A percentile compares a stretch with the other conserved stretches of the same genome.
These are phyloP conservation scores for Zygosaccharomyces rouxii DNA, from an alignment of 805 yeast genomes.

Conservation along the genomic window DNA sequence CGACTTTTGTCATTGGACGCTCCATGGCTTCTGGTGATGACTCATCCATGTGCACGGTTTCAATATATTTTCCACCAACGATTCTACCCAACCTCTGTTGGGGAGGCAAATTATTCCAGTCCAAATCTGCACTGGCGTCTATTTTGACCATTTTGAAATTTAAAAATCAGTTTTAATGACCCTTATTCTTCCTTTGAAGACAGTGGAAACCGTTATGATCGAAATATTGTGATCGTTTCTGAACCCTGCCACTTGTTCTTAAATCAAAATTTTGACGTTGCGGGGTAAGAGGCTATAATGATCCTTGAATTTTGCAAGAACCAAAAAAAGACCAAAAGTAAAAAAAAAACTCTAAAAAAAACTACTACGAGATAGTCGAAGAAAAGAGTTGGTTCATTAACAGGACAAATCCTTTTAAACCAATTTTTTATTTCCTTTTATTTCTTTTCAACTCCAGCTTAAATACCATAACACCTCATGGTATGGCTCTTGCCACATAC, in stretches of 20 bases:
- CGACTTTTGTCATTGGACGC: conserved; percentile 1
- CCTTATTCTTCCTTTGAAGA: neutral
- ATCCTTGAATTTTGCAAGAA: neutral
- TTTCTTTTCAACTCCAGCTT: neutral
- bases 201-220: neutral
- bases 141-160: conserved; percentile 1
- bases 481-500: neutral
- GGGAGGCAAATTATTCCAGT: conserved; percentile 4
- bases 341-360: neutral
- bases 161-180: neutral
- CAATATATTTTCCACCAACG: conserved; percentile 2
- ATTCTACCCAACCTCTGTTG: conserved; percentile 4
- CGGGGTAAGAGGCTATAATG: neutral
- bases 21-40: neutral
- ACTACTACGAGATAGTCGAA: too few species aligned
- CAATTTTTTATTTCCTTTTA: neutral
- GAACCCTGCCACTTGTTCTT: neutral
- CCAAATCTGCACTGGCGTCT: conserved; percentile 6
- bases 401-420: neutral
- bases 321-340: neutral
- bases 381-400: too few species aligned
- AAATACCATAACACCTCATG: neutral
- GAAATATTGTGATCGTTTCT: neutral
- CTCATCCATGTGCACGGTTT: neutral
- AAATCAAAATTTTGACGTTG: neutral